Percentiles rank a stretch among this genome's conserved stretches.
phyloP scores from a whole-genome alignment of 2,329 filamentous ascomycete genomes.

The Ramularia endophylla region DNA sequence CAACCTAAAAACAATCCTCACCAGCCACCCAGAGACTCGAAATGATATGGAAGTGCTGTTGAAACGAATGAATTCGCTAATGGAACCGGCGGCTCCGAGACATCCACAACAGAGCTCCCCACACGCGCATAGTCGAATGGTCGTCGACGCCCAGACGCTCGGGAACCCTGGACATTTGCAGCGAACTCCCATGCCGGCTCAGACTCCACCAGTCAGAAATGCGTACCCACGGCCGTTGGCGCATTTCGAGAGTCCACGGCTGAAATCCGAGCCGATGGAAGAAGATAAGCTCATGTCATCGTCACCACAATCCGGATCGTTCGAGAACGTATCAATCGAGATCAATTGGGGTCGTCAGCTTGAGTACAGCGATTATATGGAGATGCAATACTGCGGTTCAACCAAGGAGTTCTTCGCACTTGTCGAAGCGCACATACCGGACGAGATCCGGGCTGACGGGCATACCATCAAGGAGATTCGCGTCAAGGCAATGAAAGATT shows the following conservation, averaged over 20 bases:
- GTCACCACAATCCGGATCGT: not conserved
- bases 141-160: too few species aligned
- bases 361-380: constrained; percentile 12
- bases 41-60: constrained; percentile 3
- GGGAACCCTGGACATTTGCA: not conserved
- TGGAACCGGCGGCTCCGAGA: not conserved
- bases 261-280: not conserved
- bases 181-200: not conserved
- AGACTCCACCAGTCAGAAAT: not conserved
- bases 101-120: not conserved
- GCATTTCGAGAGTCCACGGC: too few species aligned
- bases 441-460: constrained; percentile 6
- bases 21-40: constrained; percentile 5
- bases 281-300: not conserved
- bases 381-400: constrained; percentile 9
- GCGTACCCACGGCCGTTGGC: not conserved
- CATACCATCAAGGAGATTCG: constrained; percentile 11
- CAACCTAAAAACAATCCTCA: constrained; percentile 5
- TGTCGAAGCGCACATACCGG: constrained; percentile 10
- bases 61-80: not conserved
- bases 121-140: not conserved
- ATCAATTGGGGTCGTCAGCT: constrained; percentile 12
- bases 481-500: constrained; percentile 9
- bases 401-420: constrained; percentile 10
- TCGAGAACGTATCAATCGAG: constrained; percentile 11